These are phyloP conservation scores for Xylariaceae sp. DNA, from an alignment of 2,329 filamentous ascomycete genomes.

Conservation along the genomic window DNA sequence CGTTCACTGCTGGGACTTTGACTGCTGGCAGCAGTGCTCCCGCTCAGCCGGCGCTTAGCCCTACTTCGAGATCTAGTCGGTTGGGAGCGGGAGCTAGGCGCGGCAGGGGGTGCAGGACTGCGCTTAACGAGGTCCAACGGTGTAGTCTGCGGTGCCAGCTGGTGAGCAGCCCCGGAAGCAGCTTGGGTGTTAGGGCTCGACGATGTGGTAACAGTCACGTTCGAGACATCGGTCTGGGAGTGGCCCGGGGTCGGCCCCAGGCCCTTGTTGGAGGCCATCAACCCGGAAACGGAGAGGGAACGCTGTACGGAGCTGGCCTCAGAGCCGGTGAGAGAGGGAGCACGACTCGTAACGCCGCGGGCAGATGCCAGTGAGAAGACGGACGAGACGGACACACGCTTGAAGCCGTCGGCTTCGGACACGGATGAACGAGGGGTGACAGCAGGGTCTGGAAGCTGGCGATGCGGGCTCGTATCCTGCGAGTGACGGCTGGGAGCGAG, in stretches of 20 bases:
- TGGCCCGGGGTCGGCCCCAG: conserved; percentile 34
- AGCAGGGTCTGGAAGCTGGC: conserved; percentile 41
- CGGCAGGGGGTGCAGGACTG: conserved; percentile 25
- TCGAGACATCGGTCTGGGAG: conserved; percentile 44
- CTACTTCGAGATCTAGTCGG: conserved; percentile 56
- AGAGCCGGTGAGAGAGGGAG: conserved; percentile 45
- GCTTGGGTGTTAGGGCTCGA: conserved; percentile 37
- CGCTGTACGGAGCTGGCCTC: conserved; percentile 36
- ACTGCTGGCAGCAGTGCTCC: conserved; percentile 74
- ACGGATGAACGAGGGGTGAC: conserved; percentile 38
- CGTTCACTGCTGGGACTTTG: conserved; percentile 71
- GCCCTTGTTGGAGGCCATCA: conserved; percentile 37
- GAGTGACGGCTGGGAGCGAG: conserved; percentile 27
- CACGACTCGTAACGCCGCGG: conserved; percentile 43
- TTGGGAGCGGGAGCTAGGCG: conserved; percentile 31
- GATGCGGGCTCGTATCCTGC: conserved; percentile 19
- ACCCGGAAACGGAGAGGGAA: conserved; percentile 34
- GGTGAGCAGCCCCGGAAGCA: conserved; percentile 32
- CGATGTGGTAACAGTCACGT: conserved; percentile 47
- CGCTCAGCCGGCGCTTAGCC: conserved; percentile 69
- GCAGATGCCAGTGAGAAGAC: conserved; percentile 62
- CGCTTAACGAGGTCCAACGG: conserved; percentile 41
- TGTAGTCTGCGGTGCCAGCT: conserved; percentile 39
- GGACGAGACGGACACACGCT: conserved; percentile 66
- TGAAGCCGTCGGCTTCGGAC: conserved; percentile 38